Conservation (phyloP, 352 stramenopile genomes). For the Phytophthora syringae region DNA sequence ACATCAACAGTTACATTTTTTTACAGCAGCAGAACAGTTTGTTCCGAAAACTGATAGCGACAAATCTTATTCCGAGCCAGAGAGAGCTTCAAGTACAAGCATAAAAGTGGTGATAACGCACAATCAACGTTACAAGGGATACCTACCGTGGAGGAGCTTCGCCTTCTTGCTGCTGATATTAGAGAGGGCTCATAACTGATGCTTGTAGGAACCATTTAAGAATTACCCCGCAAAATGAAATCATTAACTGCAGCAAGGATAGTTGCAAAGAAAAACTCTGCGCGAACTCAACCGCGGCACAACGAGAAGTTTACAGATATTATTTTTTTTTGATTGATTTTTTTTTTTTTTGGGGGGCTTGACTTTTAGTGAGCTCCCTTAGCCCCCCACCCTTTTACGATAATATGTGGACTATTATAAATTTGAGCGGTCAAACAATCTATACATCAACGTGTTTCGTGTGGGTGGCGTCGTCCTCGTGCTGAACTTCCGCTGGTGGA, state of each 20-base stretch:
- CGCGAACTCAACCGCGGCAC: slow-evolving; percentile 1
- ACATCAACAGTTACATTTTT: neutral
- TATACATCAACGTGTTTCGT: no score
- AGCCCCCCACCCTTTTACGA: no score
- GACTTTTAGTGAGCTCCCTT: no score
- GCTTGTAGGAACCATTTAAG: slow-evolving; percentile 4
- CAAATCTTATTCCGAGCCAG: slow-evolving; percentile 1
- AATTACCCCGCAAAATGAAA: neutral
- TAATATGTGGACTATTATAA: no score
- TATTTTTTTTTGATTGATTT: no score
- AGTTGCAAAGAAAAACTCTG: neutral
- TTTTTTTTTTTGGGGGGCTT: no score
- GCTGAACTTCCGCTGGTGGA: no score
- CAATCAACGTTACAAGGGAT: slow-evolving; percentile 14
- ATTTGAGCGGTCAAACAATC: no score
- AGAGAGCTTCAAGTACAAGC: slow-evolving; percentile 6
- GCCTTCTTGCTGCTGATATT: slow-evolving; percentile 30
- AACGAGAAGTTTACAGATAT: slow-evolving; percentile 40
- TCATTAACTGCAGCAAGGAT: neutral
- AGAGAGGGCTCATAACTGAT: slow-evolving; percentile 25
- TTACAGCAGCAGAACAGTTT: slow-evolving; percentile 4
- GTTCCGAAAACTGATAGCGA: neutral
- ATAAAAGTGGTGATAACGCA: neutral
- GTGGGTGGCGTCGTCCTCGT: no score
- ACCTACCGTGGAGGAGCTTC: slow-evolving; percentile 30